Conservation (phyloP, 768 basidiomycete genomes). For the Lyophyllum semitale region DNA sequence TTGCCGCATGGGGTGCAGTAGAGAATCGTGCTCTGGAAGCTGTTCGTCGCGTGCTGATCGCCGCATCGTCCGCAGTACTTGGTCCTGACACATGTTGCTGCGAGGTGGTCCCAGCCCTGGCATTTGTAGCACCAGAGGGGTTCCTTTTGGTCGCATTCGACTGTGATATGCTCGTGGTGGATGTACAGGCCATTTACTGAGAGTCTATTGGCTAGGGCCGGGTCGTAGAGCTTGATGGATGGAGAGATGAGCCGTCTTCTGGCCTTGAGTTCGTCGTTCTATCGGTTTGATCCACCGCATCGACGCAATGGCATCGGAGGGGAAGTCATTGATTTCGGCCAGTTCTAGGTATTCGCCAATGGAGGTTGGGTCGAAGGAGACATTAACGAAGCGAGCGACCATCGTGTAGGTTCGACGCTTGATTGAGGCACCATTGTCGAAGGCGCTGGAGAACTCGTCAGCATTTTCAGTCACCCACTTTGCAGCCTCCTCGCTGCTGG, state of each 20-base stretch:
- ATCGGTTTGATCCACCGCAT: not conserved
- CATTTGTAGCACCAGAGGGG: constrained; percentile 21
- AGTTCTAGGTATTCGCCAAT: not conserved
- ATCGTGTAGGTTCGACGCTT: not conserved
- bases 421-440: not conserved
- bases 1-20: constrained; percentile 18
- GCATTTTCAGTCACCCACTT: not conserved
- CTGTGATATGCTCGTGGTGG: not conserved
- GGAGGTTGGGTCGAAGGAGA: not conserved
- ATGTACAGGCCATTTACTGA: not conserved
- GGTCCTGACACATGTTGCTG: constrained; percentile 10
- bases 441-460: not conserved
- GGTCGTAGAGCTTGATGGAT: not conserved
- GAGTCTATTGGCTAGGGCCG: not conserved
- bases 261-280: not conserved
- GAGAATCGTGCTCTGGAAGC: not conserved
- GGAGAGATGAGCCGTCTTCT: not conserved
- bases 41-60: not conserved
- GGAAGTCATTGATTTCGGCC: not conserved
- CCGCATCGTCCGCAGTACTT: constrained; percentile 19
- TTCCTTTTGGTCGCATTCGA: not conserved
- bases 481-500: not conserved
- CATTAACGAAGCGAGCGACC: not conserved
- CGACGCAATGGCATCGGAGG: not conserved
- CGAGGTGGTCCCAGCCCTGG: constrained; percentile 19